phyloP scores from a whole-genome alignment of 2,329 filamentous ascomycete species.

The Colletotrichum eleusines region DNA sequence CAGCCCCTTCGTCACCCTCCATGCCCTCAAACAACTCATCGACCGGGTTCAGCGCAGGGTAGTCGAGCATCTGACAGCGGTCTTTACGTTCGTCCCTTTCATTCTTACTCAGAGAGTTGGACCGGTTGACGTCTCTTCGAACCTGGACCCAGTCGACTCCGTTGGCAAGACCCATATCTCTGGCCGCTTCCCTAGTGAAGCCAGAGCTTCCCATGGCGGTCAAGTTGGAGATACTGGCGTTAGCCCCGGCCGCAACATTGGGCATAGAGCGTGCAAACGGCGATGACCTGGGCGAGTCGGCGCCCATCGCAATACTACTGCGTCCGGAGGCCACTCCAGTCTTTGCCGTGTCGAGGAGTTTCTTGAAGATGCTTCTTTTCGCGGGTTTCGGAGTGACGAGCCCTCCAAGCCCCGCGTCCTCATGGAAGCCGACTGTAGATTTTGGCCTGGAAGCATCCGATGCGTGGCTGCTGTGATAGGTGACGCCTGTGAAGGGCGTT shows the following conservation, averaged over 20 bases:
- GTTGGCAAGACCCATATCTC: constrained; percentile 76
- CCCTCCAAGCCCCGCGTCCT: constrained; percentile 82
- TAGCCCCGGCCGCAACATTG: constrained; percentile 59
- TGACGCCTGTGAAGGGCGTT: constrained; percentile 80
- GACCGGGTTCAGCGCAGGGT: constrained; percentile 87
- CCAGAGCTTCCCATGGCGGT: constrained; percentile 52
- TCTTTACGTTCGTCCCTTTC: constrained; percentile 88
- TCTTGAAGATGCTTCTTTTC: constrained; percentile 93
- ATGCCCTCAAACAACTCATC: constrained; percentile 88
- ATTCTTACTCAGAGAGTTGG: constrained; percentile 90
- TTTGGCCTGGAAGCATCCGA: constrained; percentile 71
- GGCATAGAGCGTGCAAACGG: constrained; percentile 57
- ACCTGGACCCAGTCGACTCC: constrained; percentile 96
- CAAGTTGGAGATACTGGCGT: constrained; percentile 52
- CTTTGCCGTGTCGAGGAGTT: constrained; percentile 93
- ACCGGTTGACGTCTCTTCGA: constrained; percentile 92
- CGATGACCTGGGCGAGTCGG: constrained; percentile 57
- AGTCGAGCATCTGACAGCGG: constrained; percentile 93
- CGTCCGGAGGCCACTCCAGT: constrained; percentile 91
- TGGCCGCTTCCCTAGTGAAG: constrained; percentile 64
- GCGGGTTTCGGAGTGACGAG: constrained; percentile 81
- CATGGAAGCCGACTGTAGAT: constrained; percentile 74
- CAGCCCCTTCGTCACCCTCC: constrained; percentile 89
- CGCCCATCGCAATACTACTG: constrained; percentile 80
- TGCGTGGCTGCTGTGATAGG: constrained; percentile 90